Base-by-base conservation (phyloP, 176 grass and related monocot species). In the Musa itinerans region DNA sequence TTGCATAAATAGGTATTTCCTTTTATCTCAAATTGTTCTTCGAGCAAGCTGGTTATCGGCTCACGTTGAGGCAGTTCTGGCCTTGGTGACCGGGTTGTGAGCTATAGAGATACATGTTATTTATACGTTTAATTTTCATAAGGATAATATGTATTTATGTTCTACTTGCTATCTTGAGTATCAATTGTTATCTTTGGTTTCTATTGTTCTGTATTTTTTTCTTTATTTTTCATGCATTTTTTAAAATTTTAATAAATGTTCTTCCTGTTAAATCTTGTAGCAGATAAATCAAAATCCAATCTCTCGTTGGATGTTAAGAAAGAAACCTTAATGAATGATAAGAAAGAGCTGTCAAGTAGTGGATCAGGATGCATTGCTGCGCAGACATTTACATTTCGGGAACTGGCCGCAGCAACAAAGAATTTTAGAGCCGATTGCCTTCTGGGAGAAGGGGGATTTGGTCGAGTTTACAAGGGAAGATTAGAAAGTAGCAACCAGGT, bases 371-470 rank as follows among this genome's bases (percentile, higher is more conserved):
- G 85, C 58, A 85, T 93, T 69, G 82, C 85, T 10, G 87, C 87
- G 0, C 90, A 83, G 74, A 93, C 87, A 11, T 93, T 93, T 74
- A 81, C 82, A 58, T 93, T 93, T 43, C 67, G 54, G 63, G 90
- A 89, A 77, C 83, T 93, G 63, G 85, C 85, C 0, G 81, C 74
- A 1, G 90, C 85, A 15, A 95, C 92, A 50, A 74, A 51, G 48
- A 88, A 90, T 72, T 95, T 95, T 63, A 84, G 83, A 73, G 76
- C 76, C 19, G 92, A 95, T 86, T 95, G 81, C 75, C 86, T 95
- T 43, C 75, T 90, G 1, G 92, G 92, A 50, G 92, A 88, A 34
- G 92, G 92, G 15, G 88, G 92, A 11, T 95, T 95, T 52, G 92
- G 92, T 68, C 79, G 83, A 70, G 92, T 90, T 68, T 88, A 95